These are phyloP conservation scores for Vicia sativa DNA, from an alignment of 306 rosid genomes.

Conservation along the genomic window DNA sequence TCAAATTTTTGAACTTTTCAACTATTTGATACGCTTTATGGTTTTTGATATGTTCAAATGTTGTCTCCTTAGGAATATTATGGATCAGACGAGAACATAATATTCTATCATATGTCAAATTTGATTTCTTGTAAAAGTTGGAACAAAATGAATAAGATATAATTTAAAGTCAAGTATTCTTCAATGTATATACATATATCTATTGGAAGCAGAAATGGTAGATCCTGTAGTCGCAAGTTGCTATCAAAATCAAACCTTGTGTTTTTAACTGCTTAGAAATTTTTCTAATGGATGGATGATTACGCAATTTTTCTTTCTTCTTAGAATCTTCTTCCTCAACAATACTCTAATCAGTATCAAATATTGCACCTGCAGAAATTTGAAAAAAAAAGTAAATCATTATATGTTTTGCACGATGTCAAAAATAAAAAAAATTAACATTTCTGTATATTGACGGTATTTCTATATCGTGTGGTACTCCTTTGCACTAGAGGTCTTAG, in stretches of 20 bases:
- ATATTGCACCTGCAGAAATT: constrained; percentile 50
- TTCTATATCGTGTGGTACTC: no score
- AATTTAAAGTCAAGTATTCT: background rate
- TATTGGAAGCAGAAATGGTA: no score
- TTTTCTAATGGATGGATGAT: constrained; percentile 42
- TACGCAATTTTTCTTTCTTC: constrained; percentile 52
- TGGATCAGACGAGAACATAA: background rate
- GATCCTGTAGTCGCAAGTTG: background rate
- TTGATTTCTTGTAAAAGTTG: background rate
- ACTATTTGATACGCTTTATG: constrained; percentile 30
- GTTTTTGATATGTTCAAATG: constrained; percentile 18
- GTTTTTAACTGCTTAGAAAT: constrained; percentile 40
- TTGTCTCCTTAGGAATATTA: constrained; percentile 24
- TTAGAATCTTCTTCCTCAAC: constrained; percentile 48
- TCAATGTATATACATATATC: no score
- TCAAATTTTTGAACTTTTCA: constrained; percentile 43
- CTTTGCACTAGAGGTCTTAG: no score
- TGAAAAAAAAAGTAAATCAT: background rate
- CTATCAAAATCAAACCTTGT: constrained; percentile 55
- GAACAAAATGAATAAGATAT: constrained; percentile 6
- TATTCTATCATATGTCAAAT: background rate
- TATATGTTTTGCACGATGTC: no score
- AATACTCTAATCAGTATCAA: constrained; percentile 47
- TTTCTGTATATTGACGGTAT: no score
- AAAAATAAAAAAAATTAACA: no score